Evolutionary conservation across 2,329 filamentous ascomycete species (phyloP).

Genomic region (Cladosporium sp.): DNA sequence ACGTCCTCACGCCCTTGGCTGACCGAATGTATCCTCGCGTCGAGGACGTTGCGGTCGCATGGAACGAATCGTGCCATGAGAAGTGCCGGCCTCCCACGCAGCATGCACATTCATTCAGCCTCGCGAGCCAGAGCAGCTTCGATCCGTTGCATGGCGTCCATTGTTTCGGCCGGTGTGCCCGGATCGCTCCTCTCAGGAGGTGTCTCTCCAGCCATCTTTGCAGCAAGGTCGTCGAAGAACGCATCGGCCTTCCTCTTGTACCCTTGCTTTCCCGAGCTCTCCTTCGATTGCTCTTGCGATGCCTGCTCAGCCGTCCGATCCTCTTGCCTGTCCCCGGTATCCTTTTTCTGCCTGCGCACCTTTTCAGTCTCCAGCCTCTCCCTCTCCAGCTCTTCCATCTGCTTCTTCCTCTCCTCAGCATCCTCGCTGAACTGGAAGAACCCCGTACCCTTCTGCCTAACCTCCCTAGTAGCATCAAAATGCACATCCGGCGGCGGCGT

Average conservation of each 20-base stretch:
- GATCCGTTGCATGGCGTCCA: conserved; percentile 15
- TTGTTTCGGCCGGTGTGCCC: conserved; percentile 1
- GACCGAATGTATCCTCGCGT: too few species aligned
- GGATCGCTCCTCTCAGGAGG: background rate
- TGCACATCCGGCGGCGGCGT: conserved; percentile 77
- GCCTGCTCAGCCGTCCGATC: conserved; percentile 27
- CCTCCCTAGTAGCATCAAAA: conserved; percentile 79
- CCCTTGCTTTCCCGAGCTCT: conserved; percentile 3
- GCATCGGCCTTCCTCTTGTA: conserved; percentile 61
- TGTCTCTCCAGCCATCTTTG: conserved; percentile 23
- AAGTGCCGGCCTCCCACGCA: background rate
- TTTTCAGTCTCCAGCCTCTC: conserved; percentile 64
- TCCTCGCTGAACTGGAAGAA: conserved; percentile 87
- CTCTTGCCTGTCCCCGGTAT: conserved; percentile 33
- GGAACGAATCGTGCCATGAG: too few species aligned
- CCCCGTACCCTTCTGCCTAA: conserved; percentile 79
- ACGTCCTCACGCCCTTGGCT: too few species aligned
- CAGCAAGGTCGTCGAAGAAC: conserved; percentile 58
- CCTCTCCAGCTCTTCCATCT: conserved; percentile 69
- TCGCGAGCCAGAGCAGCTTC: conserved; percentile 14
- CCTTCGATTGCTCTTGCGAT: background rate
- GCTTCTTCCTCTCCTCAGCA: conserved; percentile 56
- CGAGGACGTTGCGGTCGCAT: too few species aligned
- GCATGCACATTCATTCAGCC: conserved; percentile 1
- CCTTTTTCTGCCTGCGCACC: conserved; percentile 54